Evolutionary conservation across 345 rosid genomes (phyloP).

Genomic region (Cardamine occulta): DNA sequence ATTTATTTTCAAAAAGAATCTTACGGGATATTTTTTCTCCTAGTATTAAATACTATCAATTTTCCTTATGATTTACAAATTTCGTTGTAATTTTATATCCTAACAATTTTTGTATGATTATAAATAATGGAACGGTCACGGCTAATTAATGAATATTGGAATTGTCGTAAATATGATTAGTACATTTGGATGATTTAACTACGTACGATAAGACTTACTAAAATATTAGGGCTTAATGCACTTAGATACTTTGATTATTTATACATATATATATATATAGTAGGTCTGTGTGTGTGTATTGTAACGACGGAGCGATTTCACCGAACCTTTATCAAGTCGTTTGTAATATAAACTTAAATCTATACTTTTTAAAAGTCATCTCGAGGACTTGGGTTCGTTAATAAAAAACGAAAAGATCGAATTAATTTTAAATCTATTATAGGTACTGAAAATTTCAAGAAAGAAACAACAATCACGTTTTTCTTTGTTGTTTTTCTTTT

Average conservation of each 20-base stretch:
- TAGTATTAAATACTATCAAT: not conserved
- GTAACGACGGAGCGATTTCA: conserved; percentile 21
- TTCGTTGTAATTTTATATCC: not conserved
- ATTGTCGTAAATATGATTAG: not conserved
- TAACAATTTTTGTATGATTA: not conserved
- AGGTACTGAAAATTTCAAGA: not conserved
- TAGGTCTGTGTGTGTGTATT: conserved; percentile 1
- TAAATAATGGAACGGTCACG: not conserved
- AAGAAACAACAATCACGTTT: not conserved
- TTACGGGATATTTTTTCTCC: not conserved
- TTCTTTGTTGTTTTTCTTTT: not conserved
- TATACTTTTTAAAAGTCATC: not conserved
- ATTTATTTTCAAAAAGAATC: conserved; percentile 21
- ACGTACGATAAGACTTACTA: not conserved
- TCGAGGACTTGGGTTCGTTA: not conserved
- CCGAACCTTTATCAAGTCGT: conserved; percentile 15
- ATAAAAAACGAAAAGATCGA: not conserved
- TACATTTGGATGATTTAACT: not conserved
- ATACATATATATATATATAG: too few relatives aligned
- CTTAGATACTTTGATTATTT: not conserved
- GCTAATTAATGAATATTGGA: not conserved
- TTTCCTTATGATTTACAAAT: too few relatives aligned
- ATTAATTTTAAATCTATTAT: not conserved
- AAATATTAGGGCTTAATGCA: not conserved
- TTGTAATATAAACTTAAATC: not conserved